These are phyloP conservation scores for Phoenix roebelenii DNA, from an alignment of 176 grass and related monocot species.

Conservation along the genomic window DNA sequence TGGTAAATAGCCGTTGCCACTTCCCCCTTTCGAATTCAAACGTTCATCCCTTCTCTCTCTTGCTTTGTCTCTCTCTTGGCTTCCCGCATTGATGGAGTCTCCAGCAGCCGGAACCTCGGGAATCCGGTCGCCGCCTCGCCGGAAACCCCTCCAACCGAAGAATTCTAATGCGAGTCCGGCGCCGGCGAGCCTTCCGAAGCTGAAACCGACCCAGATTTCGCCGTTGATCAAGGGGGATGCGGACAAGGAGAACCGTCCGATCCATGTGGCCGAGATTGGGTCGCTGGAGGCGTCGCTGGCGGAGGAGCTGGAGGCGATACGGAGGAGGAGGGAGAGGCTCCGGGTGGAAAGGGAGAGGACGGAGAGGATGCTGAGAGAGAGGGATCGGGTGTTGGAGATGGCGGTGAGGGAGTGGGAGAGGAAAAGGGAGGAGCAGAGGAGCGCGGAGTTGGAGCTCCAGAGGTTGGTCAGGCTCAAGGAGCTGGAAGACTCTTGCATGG, in stretches of 20 bases:
- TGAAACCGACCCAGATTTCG: background rate
- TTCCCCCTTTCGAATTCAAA: slow-evolving; percentile 16
- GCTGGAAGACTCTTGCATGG: background rate
- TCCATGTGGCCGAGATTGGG: background rate
- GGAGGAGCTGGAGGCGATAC: slow-evolving; percentile 5
- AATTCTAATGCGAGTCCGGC: slow-evolving; percentile 16
- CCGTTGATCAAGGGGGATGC: background rate
- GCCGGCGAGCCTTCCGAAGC: slow-evolving; percentile 7
- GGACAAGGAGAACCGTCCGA: slow-evolving; percentile 16
- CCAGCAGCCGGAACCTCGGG: background rate
- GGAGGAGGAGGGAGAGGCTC: slow-evolving; percentile 3
- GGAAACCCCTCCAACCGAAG: slow-evolving; percentile 25
- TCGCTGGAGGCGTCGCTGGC: slow-evolving; percentile 4
- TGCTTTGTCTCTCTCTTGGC: slow-evolving; percentile 1
- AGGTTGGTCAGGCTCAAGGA: slow-evolving; percentile 13
- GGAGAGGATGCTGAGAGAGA: slow-evolving; percentile 9
- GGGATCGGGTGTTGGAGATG: slow-evolving; percentile 5
- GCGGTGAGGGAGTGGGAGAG: slow-evolving; percentile 6
- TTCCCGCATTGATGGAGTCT: slow-evolving; percentile 6
- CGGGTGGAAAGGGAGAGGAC: slow-evolving; percentile 1
- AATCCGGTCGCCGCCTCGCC: background rate
- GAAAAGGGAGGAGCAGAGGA: slow-evolving; percentile 13
- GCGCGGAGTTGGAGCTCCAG: slow-evolving; percentile 6
- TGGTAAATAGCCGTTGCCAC: slow-evolving; percentile 9
- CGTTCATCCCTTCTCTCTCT: background rate